Percentiles rank a stretch among this genome's conserved stretches.
These are phyloP conservation scores for Penicillium egyptiacum DNA, from an alignment of 495 filamentous ascomycete species.

Conservation along the genomic window DNA sequence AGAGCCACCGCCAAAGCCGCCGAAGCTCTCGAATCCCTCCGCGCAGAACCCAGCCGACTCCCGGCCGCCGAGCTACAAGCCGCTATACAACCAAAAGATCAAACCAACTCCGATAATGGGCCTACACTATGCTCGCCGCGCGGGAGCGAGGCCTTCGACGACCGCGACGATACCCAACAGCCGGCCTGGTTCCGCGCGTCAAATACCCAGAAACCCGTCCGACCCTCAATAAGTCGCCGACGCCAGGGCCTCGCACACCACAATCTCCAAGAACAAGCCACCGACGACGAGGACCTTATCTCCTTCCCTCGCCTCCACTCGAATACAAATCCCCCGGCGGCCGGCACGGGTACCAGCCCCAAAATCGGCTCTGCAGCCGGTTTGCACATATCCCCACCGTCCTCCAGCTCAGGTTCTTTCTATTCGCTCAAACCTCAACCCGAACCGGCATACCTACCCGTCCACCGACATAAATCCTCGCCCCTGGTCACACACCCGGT, in stretches of 20 bases:
- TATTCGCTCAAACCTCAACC: conserved; percentile 48
- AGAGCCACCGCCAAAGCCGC: conserved; percentile 32
- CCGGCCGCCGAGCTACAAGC: conserved; percentile 4
- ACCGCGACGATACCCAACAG: conserved; percentile 13
- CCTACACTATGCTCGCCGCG: conserved; percentile 3
- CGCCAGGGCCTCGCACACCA: conserved; percentile 45
- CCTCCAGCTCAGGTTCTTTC: conserved; percentile 68
- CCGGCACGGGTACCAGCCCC: conserved; percentile 30
- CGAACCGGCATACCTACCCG: conserved; percentile 36
- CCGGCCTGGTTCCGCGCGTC: conserved; percentile 32
- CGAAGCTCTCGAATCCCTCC: conserved; percentile 45
- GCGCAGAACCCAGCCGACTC: conserved; percentile 36
- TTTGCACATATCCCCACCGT: conserved; percentile 43
- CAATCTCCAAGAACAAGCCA: conserved; percentile 65
- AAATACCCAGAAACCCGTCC: conserved; percentile 24
- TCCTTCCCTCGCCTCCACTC: conserved; percentile 50
- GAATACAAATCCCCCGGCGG: conserved; percentile 21
- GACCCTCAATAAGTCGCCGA: conserved; percentile 25
- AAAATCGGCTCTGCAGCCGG: conserved; percentile 18
- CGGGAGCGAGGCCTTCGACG: conserved; percentile 21
- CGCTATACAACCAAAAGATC: conserved; percentile 14
- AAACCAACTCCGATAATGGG: conserved; percentile 24
- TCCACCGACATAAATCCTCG: conserved; percentile 57
- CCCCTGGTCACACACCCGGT: conserved; percentile 54
- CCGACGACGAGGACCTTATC: conserved; percentile 75